Evolutionary conservation across 352 stramenopile species (phyloP).

Genomic region (Pythium chondricola): DNA sequence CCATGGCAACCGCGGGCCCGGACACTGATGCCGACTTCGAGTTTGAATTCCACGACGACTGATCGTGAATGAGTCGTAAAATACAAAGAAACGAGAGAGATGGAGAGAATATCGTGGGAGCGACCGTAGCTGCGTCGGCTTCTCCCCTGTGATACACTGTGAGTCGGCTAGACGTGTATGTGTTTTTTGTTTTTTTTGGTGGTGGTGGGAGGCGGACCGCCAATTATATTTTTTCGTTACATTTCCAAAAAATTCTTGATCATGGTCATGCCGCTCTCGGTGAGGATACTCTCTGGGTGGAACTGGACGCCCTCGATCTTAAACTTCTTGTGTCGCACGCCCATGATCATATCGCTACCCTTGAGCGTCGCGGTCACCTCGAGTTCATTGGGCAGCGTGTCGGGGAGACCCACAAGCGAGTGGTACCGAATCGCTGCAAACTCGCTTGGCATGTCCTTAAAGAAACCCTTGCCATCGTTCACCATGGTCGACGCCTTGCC

Average conservation of each 20-base stretch:
- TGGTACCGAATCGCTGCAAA: slow-evolving; percentile 86
- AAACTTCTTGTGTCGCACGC: slow-evolving; percentile 81
- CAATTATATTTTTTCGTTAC: slow-evolving; percentile 35
- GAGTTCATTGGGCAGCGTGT: slow-evolving; percentile 71
- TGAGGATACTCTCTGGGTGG: slow-evolving; percentile 86
- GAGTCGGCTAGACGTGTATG: too few relatives aligned
- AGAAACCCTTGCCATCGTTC: slow-evolving; percentile 81
- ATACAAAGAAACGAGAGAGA: background rate
- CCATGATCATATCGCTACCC: slow-evolving; percentile 86
- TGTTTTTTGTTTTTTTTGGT: too few relatives aligned
- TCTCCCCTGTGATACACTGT: too few relatives aligned
- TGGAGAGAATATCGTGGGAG: background rate
- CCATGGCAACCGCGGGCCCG: slow-evolving; percentile 15
- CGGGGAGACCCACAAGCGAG: slow-evolving; percentile 75
- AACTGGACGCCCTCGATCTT: slow-evolving; percentile 87
- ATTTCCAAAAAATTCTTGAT: slow-evolving; percentile 88
- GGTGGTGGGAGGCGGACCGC: too few relatives aligned
- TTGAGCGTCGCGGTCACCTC: slow-evolving; percentile 82
- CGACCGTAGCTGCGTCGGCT: too few relatives aligned
- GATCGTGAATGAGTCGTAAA: too few relatives aligned
- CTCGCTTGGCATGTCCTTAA: slow-evolving; percentile 71
- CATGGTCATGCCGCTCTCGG: slow-evolving; percentile 71
- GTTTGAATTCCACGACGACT: slow-evolving; percentile 81
- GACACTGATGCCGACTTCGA: slow-evolving; percentile 45
- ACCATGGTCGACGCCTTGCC: slow-evolving; percentile 82